phyloP scores from a whole-genome alignment of 2,329 filamentous ascomycete genomes.

The Penicillium sp. region DNA sequence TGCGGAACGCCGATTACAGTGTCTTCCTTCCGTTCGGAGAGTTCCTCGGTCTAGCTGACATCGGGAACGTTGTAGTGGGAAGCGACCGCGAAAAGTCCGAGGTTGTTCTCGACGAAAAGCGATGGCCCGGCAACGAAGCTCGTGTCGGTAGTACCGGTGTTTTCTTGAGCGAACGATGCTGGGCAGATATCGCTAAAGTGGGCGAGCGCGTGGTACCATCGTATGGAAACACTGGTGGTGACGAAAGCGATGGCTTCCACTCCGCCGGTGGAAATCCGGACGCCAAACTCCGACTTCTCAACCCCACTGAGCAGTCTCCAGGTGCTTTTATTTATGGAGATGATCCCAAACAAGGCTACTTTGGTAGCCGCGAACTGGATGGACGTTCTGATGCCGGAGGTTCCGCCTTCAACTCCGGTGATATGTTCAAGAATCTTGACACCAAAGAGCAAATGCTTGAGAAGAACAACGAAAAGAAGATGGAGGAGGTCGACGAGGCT shows the following conservation, averaged over 20 bases:
- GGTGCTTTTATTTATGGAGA: constrained; percentile 64
- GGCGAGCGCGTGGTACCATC: constrained; percentile 59
- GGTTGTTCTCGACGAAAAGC: constrained; percentile 83
- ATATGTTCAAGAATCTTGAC: constrained; percentile 98
- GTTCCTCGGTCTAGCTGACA: constrained; percentile 83
- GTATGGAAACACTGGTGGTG: constrained; percentile 58
- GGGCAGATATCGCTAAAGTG: constrained; percentile 82
- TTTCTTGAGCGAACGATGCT: constrained; percentile 93
- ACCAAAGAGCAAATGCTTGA: constrained; percentile 93
- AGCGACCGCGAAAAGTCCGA: constrained; percentile 91
- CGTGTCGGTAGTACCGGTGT: constrained; percentile 87
- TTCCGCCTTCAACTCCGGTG: constrained; percentile 85
- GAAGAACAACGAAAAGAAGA: constrained; percentile 84
- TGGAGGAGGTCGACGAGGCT: constrained; percentile 86
- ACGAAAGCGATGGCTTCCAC: constrained; percentile 59
- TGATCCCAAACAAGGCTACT: constrained; percentile 78
- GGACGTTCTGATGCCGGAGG: constrained; percentile 85
- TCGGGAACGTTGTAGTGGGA: constrained; percentile 80
- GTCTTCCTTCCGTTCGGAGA: constrained; percentile 94
- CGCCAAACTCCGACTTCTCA: constrained; percentile 56
- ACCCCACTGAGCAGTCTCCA: constrained; percentile 49
- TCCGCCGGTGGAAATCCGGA: constrained; percentile 49
- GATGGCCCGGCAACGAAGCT: constrained; percentile 90
- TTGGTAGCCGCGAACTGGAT: constrained; percentile 75
- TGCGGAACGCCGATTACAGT: constrained; percentile 92